Evolutionary conservation across 208 protist genomes (phyloP).

Genomic region (Trypanosoma melophagium): DNA sequence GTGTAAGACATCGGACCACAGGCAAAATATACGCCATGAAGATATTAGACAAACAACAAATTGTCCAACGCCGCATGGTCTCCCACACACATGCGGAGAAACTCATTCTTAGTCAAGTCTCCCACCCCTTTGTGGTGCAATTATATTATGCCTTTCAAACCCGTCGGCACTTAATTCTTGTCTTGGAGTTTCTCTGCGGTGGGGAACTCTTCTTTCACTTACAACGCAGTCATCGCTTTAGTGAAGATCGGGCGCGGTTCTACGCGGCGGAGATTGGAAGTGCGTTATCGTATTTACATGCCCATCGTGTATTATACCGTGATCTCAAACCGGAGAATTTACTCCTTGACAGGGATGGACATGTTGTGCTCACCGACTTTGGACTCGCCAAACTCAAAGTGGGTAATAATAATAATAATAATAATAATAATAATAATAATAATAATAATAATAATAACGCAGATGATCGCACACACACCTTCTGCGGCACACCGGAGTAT

Average conservation of each 20-base stretch:
- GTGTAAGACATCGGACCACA: slow-evolving; percentile 68
- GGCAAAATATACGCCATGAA: slow-evolving; percentile 89
- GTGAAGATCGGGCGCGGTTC: slow-evolving; percentile 53
- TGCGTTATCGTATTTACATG: slow-evolving; percentile 88
- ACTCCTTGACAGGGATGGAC: slow-evolving; percentile 75
- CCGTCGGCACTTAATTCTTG: slow-evolving; percentile 74
- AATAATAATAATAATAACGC: too few relatives aligned
- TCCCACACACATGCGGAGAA: slow-evolving; percentile 85
- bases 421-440: slow-evolving; percentile 27
- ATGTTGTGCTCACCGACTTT: slow-evolving; percentile 87
- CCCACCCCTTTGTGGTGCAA: slow-evolving; percentile 88
- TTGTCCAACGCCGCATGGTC: slow-evolving; percentile 73
- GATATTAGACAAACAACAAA: slow-evolving; percentile 77
- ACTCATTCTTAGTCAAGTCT: slow-evolving; percentile 70
- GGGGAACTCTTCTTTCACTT: slow-evolving; percentile 94
- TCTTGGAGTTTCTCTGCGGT: slow-evolving; percentile 93
- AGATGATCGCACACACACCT: too few relatives aligned
- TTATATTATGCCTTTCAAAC: slow-evolving; percentile 87
- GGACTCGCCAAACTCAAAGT: slow-evolving; percentile 73
- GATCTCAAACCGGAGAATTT: slow-evolving; percentile 92
- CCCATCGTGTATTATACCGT: slow-evolving; percentile 71
- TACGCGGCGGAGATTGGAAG: slow-evolving; percentile 92
- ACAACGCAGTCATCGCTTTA: slow-evolving; percentile 58
- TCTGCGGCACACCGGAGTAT: slow-evolving; percentile 90
- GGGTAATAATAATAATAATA: slow-evolving; percentile 36